Evolutionary conservation across 176 grass and related monocot species (phyloP).

Genomic region (Pharus latifolius): DNA sequence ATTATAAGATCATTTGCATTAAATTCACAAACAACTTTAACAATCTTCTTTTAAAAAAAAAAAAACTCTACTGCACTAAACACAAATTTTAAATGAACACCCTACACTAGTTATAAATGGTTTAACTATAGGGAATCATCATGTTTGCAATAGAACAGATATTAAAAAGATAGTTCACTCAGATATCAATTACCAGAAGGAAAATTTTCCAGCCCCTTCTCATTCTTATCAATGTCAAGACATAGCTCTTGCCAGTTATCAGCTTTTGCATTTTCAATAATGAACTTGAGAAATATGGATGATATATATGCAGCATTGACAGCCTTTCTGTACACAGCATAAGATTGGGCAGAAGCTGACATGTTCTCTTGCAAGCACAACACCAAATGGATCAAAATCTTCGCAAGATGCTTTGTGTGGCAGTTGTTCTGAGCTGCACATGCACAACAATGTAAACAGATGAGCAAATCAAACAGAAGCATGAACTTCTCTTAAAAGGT

Average conservation of each 20-base stretch:
- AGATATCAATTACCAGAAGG: conserved; percentile 51
- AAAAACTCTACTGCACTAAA: not conserved
- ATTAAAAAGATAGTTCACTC: not conserved
- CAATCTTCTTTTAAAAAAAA: too few relatives aligned
- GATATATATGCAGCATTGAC: conserved; percentile 97
- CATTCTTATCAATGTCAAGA: conserved; percentile 70
- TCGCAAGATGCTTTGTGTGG: conserved; percentile 83
- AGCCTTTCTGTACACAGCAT: conserved; percentile 46
- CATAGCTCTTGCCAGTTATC: conserved; percentile 77
- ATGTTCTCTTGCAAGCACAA: conserved; percentile 85
- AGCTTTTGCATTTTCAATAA: conserved; percentile 71
- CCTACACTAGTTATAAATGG: not conserved
- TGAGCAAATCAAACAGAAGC: not conserved
- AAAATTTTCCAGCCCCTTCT: conserved; percentile 59
- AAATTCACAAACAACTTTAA: not conserved
- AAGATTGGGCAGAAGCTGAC: conserved; percentile 39
- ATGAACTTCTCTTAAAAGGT: too few relatives aligned
- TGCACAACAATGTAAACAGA: conserved; percentile 20
- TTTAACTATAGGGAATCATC: not conserved
- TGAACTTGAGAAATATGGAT: conserved; percentile 98
- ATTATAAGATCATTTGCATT: not conserved
- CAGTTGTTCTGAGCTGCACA: conserved; percentile 87
- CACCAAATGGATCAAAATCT: conserved; percentile 89
- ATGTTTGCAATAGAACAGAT: not conserved
- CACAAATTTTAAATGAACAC: not conserved